Evolutionary conservation across 257 asterid genomes (phyloP).

Genomic region (Coffea canephora): DNA sequence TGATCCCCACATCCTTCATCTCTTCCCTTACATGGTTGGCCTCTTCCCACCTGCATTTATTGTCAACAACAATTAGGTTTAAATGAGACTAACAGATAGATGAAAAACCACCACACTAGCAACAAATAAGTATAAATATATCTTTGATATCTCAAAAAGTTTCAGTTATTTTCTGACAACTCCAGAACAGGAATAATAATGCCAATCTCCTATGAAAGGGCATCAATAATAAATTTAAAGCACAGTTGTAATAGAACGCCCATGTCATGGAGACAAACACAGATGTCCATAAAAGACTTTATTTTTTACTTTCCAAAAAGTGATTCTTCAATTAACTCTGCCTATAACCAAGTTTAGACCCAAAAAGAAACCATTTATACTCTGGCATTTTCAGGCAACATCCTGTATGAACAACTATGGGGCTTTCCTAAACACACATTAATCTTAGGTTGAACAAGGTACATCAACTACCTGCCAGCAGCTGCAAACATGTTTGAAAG

Average conservation of each 20-base stretch:
- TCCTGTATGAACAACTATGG: background rate
- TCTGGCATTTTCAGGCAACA: background rate
- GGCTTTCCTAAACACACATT: background rate
- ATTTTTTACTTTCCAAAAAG: background rate
- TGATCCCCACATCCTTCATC: conserved; percentile 77
- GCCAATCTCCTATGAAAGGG: background rate
- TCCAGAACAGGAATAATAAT: background rate
- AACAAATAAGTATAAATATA: background rate
- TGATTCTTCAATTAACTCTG: background rate
- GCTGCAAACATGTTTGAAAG: conserved; percentile 82
- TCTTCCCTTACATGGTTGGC: conserved; percentile 71
- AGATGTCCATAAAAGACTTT: background rate
- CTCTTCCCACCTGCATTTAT: conserved; percentile 62
- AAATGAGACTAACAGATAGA: background rate
- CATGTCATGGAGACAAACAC: background rate
- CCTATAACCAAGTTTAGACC: background rate
- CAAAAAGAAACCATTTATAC: background rate
- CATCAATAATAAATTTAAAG: no score
- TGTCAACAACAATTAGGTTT: background rate
- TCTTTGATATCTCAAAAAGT: background rate
- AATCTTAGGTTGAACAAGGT: background rate
- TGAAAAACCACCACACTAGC: background rate
- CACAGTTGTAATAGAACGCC: no score
- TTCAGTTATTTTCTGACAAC: background rate
- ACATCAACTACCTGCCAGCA: conserved; percentile 42